Percentiles rank a stretch among this genome's conserved stretches.
phyloP scores from a whole-genome alignment of 1,284 basidiomycete species.

The Irpex sp. region DNA sequence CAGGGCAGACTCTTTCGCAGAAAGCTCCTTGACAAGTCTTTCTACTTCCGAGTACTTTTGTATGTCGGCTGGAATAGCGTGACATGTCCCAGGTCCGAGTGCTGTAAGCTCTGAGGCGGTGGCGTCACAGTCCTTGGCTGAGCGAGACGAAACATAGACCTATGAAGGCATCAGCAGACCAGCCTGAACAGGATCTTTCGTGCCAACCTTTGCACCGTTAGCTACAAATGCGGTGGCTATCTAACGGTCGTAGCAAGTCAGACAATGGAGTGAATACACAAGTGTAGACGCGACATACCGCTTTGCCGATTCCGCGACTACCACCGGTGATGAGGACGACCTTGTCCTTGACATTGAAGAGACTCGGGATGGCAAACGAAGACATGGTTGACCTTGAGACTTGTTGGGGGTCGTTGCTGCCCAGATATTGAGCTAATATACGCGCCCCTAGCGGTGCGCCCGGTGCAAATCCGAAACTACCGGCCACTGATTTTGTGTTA shows the following conservation, averaged over 20 bases:
- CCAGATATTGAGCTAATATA: background rate
- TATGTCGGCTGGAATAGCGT: conserved; percentile 59
- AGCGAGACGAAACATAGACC: conserved; percentile 61
- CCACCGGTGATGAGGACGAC: conserved; percentile 71
- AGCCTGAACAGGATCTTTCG: background rate
- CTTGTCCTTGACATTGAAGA: conserved; percentile 60
- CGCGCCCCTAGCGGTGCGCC: background rate
- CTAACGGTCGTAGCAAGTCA: conserved; percentile 28
- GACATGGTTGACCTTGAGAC: conserved; percentile 29
- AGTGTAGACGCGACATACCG: conserved; percentile 38
- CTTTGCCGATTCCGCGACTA: conserved; percentile 68
- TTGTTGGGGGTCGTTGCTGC: background rate
- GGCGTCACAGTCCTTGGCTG: conserved; percentile 49
- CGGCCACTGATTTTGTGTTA: background rate
- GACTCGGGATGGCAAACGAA: conserved; percentile 36
- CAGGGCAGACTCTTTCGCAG: conserved; percentile 47
- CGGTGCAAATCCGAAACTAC: background rate
- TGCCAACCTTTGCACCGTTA: conserved; percentile 57
- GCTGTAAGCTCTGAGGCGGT: conserved; percentile 55
- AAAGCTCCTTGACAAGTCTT: conserved; percentile 48
- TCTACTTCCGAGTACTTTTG: conserved; percentile 57
- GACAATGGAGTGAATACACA: background rate
- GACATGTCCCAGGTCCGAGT: conserved; percentile 54
- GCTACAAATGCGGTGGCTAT: conserved; percentile 65
- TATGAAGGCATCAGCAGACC: conserved; percentile 5